Base-by-base conservation (phyloP, 75 land plant genomes). In the Ceratopteris richardii region DNA sequence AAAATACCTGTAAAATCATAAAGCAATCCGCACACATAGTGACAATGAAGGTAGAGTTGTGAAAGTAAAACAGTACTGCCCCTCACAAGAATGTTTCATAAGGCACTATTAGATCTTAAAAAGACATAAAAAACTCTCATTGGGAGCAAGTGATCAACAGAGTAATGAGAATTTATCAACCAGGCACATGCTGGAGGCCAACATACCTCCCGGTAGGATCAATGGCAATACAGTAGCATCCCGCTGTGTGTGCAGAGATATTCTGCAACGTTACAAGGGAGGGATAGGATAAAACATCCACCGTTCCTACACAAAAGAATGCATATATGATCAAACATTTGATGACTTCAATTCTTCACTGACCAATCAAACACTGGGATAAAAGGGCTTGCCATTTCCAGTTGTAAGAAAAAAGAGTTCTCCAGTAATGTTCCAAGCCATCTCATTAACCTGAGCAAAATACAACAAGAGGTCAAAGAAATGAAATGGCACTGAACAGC, bases 221-320 rank as follows among this genome's bases (percentile, higher is more conserved):
- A 64, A 94, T 89, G 14, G 98, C 98, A 69, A 94, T 94, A 73
- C 98, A 94, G 61, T 94, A 94, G 72, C 98, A 94, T 56, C 98
- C 98, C 24, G 98, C 98, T 44, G 98, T 94, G 60, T 94, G 98
- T 47, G 90, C 96, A 69, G 72, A 71, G 20, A 94, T 71, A 0
- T 85, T 86, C 31, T 94, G 85, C 31, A 83, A 61, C 30, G 76
- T 62, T 64, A 69, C 70, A 63, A 94, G 82, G 40, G 96, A 76
- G 61, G 98, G 98, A 72, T 89, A 94, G 24, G 77, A 63, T 36
- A 94, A 62, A 4, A 94, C 91, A 71, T 94, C 98, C 59, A 94
- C 85, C 36, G 87, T 83, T 44, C 98, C 98, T 89, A 70, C 23
- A 39, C 4, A 53, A 51, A 29, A 51, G 55, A n/a, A 26, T 40